A percentile compares a stretch with the other conserved stretches of the same genome.
Conservation (phyloP, 805 yeast species). For the Scheffersomyces ergatensis region DNA sequence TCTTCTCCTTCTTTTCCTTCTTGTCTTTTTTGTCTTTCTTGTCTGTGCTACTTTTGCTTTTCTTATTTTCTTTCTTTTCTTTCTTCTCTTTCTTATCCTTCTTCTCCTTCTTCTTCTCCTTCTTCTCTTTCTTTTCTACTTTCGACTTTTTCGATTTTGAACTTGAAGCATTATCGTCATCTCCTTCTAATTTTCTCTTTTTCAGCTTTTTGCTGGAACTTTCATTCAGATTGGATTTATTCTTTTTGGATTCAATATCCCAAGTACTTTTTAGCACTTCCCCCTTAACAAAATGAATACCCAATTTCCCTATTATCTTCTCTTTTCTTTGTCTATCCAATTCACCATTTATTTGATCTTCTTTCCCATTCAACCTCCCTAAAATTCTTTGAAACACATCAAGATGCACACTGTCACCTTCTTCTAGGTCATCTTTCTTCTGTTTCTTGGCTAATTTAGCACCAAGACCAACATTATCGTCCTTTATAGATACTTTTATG, state of each 20-base stretch:
- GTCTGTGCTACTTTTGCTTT: conserved; percentile 19
- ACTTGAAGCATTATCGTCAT: conserved; percentile 19
- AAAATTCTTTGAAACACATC: conserved; percentile 90
- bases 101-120: conserved; percentile 23
- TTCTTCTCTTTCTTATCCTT: conserved; percentile 24
- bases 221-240: conserved; percentile 7
- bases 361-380: conserved; percentile 87
- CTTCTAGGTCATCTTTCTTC: conserved; percentile 66
- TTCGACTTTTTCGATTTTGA: conserved; percentile 20
- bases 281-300: conserved; percentile 83
- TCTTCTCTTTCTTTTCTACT: conserved; percentile 17
- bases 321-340: conserved; percentile 67
- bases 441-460: conserved; percentile 62
- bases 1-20: conserved; percentile 10
- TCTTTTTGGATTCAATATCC: conserved; percentile 53
- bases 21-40: conserved; percentile 15
- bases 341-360: conserved; percentile 60
- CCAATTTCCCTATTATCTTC: conserved; percentile 82
- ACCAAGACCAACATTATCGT: conserved; percentile 87
- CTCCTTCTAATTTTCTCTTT: conserved; percentile 16
- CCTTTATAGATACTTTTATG: conserved; percentile 77
- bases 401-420: conserved; percentile 84
- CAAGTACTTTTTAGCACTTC: conserved; percentile 81
- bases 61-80: conserved; percentile 21
- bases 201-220: conserved; percentile 15